Percentiles rank a stretch among this genome's conserved stretches.
Conservation (phyloP, 331 rosid species). For the Erythrophleum ivorense region DNA sequence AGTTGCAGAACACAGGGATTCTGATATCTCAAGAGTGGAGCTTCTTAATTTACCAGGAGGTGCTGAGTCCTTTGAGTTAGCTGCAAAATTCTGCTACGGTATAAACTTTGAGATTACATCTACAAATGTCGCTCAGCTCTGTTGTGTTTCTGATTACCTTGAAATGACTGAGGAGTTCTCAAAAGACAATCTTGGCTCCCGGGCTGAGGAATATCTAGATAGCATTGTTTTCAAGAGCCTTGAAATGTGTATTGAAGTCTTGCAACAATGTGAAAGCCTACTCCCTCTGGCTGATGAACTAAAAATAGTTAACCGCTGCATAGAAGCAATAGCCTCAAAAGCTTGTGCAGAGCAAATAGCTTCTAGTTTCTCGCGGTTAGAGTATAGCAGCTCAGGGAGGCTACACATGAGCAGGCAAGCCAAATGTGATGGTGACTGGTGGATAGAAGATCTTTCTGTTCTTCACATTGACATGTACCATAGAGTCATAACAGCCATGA, state of each 20-base stretch:
- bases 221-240: conserved; percentile 85
- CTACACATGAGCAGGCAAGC: conserved; percentile 92
- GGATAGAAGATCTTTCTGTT: conserved; percentile 95
- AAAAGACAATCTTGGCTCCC: conserved; percentile 82
- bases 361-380: conserved; percentile 94
- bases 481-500: conserved; percentile 92
- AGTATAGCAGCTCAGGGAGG: conserved; percentile 98
- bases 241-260: conserved; percentile 90
- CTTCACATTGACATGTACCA: conserved; percentile 84
- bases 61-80: conserved; percentile 84
- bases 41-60: conserved; percentile 93
- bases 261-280: conserved; percentile 86
- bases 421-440: conserved; percentile 92
- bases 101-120: conserved; percentile 94
- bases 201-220: conserved; percentile 82
- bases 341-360: conserved; percentile 98
- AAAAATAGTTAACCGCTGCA: conserved; percentile 78
- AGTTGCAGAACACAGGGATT: conserved; percentile 90
- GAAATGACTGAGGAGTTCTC: conserved; percentile 96
- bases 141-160: conserved; percentile 85
- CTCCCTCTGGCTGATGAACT: conserved; percentile 92
- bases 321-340: conserved; percentile 92
- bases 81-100: conserved; percentile 94
- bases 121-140: conserved; percentile 80
- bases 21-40: conserved; percentile 90